Percentiles rank a stretch among this genome's conserved stretches.
Evolutionary conservation across 352 stramenopile species (phyloP).

Genomic region (Globisporangium canariense): DNA sequence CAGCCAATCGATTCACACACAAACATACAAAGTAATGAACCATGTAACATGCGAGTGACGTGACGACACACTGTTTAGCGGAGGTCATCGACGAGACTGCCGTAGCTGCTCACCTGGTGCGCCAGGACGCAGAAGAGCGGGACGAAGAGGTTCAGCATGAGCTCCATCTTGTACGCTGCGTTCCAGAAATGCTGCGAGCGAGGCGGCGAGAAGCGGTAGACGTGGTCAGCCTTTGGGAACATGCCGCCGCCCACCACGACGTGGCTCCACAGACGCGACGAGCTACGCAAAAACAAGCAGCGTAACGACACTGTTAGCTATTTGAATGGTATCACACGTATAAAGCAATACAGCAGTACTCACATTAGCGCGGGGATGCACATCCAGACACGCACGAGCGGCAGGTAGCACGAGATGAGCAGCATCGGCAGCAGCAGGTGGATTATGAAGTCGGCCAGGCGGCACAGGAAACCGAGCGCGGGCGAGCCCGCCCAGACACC

Average conservation of each 20-base stretch:
- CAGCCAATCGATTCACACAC: not conserved
- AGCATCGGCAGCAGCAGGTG: conserved; percentile 72
- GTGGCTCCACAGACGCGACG: conserved; percentile 71
- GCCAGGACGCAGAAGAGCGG: conserved; percentile 76
- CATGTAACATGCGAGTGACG: conserved; percentile 16
- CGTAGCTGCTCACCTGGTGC: conserved; percentile 54
- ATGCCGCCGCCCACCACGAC: conserved; percentile 65
- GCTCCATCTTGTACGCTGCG: conserved; percentile 75
- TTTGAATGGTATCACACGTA: not conserved
- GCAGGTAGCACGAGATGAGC: conserved; percentile 72
- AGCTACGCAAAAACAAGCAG: conserved; percentile 30
- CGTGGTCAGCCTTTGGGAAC: conserved; percentile 72
- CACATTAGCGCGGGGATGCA: conserved; percentile 70
- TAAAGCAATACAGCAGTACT: conserved; percentile 12
- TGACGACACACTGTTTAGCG: not conserved
- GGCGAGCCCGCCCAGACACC: conserved; percentile 73
- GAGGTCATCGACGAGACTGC: conserved; percentile 7
- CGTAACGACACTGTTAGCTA: not conserved
- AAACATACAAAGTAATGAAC: not conserved
- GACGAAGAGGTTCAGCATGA: conserved; percentile 72
- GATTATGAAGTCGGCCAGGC: conserved; percentile 58
- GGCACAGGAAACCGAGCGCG: conserved; percentile 51
- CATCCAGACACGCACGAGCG: conserved; percentile 80
- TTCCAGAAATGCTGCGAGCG: conserved; percentile 78
- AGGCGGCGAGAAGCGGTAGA: conserved; percentile 73